A percentile compares a stretch with the other conserved stretches of the same genome.
Conservation (phyloP, 352 stramenopile genomes). For the Phytopythium litorale region DNA sequence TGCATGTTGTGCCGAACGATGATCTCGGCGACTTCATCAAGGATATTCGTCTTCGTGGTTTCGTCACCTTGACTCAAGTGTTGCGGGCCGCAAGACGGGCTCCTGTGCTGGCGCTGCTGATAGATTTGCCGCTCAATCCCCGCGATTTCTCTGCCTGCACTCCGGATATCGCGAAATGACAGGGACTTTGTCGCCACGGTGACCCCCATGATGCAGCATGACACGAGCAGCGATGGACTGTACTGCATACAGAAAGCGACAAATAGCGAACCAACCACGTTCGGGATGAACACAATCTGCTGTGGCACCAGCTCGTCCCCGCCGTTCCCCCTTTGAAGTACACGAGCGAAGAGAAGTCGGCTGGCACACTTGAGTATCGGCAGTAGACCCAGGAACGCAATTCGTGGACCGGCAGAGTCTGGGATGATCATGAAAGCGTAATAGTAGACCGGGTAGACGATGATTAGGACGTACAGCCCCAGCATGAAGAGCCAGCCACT, state of each 20-base stretch:
- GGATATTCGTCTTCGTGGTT: too few relatives aligned
- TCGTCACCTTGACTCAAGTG: too few relatives aligned
- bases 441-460: slow-evolving; percentile 19
- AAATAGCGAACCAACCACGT: slow-evolving; percentile 23
- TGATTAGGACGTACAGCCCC: slow-evolving; percentile 12
- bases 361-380: slow-evolving; percentile 12
- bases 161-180: slow-evolving; percentile 13
- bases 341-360: slow-evolving; percentile 12
- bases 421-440: slow-evolving; percentile 13
- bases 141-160: not conserved
- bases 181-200: not conserved
- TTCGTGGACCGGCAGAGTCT: not conserved
- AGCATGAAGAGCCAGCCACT: slow-evolving; percentile 7
- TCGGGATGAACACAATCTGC: slow-evolving; percentile 24
- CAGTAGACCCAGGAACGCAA: slow-evolving; percentile 5
- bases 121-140: too few relatives aligned
- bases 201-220: slow-evolving; percentile 14
- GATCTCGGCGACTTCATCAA: too few relatives aligned
- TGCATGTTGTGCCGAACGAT: too few relatives aligned
- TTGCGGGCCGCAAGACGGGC: too few relatives aligned
- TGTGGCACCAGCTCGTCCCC: slow-evolving; percentile 12
- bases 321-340: slow-evolving; percentile 7
- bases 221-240: slow-evolving; percentile 14
- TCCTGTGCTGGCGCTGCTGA: too few relatives aligned
- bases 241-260: slow-evolving; percentile 26